These are phyloP conservation scores for Stephanodiscus minutulus DNA, from an alignment of 108 stramenopile genomes.

Conservation along the genomic window DNA sequence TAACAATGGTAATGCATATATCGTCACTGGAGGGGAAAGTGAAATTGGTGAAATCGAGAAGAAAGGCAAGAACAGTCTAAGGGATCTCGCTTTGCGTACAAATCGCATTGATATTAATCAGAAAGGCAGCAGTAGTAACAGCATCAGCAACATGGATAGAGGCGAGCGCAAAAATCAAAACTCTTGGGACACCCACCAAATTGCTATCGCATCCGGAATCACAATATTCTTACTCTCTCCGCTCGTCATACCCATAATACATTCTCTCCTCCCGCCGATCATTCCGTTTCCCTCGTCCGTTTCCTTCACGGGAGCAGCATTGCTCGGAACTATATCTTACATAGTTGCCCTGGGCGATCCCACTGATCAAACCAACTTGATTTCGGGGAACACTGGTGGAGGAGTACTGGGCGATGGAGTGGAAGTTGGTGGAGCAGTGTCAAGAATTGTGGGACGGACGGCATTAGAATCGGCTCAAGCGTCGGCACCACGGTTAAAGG, in stretches of 20 bases:
- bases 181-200: slow-evolving; percentile 43
- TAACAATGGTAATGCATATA: background rate
- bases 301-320: slow-evolving; percentile 46
- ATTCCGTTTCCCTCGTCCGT: slow-evolving; percentile 44
- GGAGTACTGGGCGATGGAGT: slow-evolving; percentile 34
- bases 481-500: slow-evolving; percentile 37
- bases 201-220: slow-evolving; percentile 43
- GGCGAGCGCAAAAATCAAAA: slow-evolving; percentile 11
- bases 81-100: slow-evolving; percentile 4
- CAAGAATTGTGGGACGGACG: slow-evolving; percentile 42
- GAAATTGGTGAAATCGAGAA: background rate
- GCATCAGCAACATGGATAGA: background rate
- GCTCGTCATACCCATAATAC: slow-evolving; percentile 35
- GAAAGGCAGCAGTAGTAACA: slow-evolving; percentile 3
- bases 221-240: slow-evolving; percentile 42
- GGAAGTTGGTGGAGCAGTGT: slow-evolving; percentile 45
- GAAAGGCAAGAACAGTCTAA: slow-evolving; percentile 1
- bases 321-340: slow-evolving; percentile 40
- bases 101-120: background rate
- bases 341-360: slow-evolving; percentile 46
- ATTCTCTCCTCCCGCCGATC: slow-evolving; percentile 40
- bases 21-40: background rate
- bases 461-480: slow-evolving; percentile 32
- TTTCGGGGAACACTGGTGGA: slow-evolving; percentile 16
- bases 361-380: slow-evolving; percentile 32